phyloP scores from a whole-genome alignment of 306 rosid species.

The Neltuma alba region DNA sequence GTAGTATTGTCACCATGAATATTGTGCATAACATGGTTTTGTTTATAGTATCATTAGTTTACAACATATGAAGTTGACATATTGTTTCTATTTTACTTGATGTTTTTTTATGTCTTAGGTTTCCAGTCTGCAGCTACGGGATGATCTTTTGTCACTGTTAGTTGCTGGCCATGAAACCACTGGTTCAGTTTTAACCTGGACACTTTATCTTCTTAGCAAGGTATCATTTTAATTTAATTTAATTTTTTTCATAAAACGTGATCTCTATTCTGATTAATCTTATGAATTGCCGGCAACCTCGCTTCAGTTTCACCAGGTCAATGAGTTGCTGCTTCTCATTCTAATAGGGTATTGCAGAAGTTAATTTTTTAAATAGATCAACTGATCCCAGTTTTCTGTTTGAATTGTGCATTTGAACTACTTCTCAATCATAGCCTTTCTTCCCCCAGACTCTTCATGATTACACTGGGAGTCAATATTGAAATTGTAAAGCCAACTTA shows the following conservation, averaged over 20 bases:
- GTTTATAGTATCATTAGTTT: not conserved
- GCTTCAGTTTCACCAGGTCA: slow-evolving; percentile 9
- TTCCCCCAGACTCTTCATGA: not conserved
- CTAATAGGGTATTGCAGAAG: not conserved
- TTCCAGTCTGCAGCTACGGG: slow-evolving; percentile 85
- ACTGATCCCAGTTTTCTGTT: slow-evolving; percentile 22
- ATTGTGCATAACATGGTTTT: not conserved
- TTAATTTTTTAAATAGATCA: slow-evolving; percentile 1
- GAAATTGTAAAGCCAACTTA: slow-evolving; percentile 19
- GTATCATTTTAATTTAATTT: slow-evolving; percentile 47
- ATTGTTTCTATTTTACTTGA: slow-evolving; percentile 26
- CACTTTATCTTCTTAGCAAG: slow-evolving; percentile 94
- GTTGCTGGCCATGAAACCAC: slow-evolving; percentile 99
- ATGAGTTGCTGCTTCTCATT: slow-evolving; percentile 23
- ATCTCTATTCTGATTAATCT: not conserved
- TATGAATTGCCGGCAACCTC: slow-evolving; percentile 18
- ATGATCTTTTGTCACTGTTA: slow-evolving; percentile 89
- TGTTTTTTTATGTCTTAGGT: slow-evolving; percentile 55
- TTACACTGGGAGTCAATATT: slow-evolving; percentile 9
- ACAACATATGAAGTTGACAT: not conserved
- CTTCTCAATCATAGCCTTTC: slow-evolving; percentile 6
- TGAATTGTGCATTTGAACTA: slow-evolving; percentile 12
- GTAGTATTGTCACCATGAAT: not conserved
- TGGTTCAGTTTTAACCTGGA: slow-evolving; percentile 96
- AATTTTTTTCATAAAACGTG: not conserved